Evolutionary conservation across 1,139 yeast species (phyloP).

Genomic region (Candida neerlandica): DNA sequence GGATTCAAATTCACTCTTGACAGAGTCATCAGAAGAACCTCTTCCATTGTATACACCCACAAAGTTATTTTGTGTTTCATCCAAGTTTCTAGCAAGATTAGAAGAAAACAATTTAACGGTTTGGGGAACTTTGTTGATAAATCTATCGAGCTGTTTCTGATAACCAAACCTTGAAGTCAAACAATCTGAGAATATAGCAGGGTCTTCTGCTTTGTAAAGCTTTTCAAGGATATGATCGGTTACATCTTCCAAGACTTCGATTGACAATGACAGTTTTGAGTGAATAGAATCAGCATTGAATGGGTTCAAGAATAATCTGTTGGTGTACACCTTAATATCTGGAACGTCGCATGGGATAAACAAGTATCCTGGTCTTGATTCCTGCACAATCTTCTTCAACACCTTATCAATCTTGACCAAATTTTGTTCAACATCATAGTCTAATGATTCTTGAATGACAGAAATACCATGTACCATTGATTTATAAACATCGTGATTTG

Average conservation of each 20-base stretch:
- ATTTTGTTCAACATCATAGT: conserved; percentile 51
- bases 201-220: conserved; percentile 54
- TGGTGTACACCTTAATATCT: conserved; percentile 46
- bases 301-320: conserved; percentile 27
- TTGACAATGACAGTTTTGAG: conserved; percentile 15
- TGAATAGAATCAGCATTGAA: conserved; percentile 29
- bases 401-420: conserved; percentile 59
- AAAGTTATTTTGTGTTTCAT: conserved; percentile 60
- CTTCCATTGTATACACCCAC: conserved; percentile 68
- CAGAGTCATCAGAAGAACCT: conserved; percentile 23
- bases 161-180: conserved; percentile 59
- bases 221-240: conserved; percentile 49
- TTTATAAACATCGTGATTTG: conserved; percentile 66
- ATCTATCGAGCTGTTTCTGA: conserved; percentile 39
- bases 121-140: conserved; percentile 43
- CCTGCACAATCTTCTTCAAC: conserved; percentile 52
- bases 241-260: conserved; percentile 34
- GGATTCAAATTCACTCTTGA: conserved; percentile 32
- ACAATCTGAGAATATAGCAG: conserved; percentile 69
- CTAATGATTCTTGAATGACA: conserved; percentile 60
- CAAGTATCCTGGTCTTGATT: conserved; percentile 78
- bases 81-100: conserved; percentile 55
- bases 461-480: conserved; percentile 61
- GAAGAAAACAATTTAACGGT: conserved; percentile 33
- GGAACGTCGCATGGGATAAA: conserved; percentile 74